A percentile compares a stretch with the other conserved stretches of the same genome.
Conservation (phyloP, 1,284 basidiomycete genomes). For the Paramarasmius palmivorus region DNA sequence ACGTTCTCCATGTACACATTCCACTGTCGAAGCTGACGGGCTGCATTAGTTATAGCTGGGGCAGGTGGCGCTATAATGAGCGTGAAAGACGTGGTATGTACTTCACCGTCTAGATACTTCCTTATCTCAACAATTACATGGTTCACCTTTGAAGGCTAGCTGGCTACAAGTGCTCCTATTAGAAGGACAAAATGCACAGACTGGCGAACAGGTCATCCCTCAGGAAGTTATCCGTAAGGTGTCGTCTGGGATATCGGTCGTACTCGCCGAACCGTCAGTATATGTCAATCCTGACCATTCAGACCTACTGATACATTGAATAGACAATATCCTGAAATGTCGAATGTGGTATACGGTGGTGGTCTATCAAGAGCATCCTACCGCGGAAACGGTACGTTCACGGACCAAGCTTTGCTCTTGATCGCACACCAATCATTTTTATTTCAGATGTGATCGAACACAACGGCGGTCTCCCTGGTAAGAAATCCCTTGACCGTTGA, state of each 20-base stretch:
- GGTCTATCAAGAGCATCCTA: constrained; percentile 10
- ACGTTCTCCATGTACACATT: neutral
- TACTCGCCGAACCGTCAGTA: constrained; percentile 10
- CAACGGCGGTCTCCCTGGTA: constrained; percentile 19
- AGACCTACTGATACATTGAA: constrained; percentile 11
- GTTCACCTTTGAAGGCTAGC: constrained; percentile 14
- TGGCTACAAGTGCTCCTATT: constrained; percentile 23
- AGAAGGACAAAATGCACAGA: no score
- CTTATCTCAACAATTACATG: neutral
- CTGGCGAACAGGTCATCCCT: no score
- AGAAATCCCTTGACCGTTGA: neutral
- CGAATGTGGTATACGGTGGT: no score
- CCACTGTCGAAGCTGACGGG: neutral
- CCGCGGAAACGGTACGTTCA: constrained; percentile 13
- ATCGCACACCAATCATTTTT: neutral
- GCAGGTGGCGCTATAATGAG: constrained; percentile 19
- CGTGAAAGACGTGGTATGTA: constrained; percentile 13
- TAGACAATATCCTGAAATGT: no score
- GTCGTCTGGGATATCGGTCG: constrained; percentile 17
- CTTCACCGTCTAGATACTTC: neutral
- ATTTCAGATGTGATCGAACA: constrained; percentile 9
- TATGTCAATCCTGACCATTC: constrained; percentile 9
- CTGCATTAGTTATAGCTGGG: constrained; percentile 10
- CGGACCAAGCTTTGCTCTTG: neutral
- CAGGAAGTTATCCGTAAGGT: no score